Percentiles rank a stretch among this genome's conserved stretches.
These are phyloP conservation scores for Dothidotthia symphoricarpi DNA, from an alignment of 2,329 filamentous ascomycete genomes.

Conservation along the genomic window DNA sequence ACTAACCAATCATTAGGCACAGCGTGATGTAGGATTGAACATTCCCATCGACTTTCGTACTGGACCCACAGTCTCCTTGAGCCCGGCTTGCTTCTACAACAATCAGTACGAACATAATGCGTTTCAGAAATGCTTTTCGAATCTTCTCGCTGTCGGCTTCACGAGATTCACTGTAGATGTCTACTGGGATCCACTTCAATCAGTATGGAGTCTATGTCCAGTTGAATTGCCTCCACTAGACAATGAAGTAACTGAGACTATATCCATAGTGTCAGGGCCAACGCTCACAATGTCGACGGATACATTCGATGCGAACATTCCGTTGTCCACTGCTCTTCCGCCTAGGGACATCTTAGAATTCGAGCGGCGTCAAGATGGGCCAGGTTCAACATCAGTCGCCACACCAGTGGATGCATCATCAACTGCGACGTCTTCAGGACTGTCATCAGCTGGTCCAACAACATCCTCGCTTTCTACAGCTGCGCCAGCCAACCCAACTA, in stretches of 20 bases:
- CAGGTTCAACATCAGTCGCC: constrained; percentile 3
- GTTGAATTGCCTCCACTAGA: constrained; percentile 48
- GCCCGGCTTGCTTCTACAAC: constrained; percentile 58
- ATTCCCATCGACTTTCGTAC: constrained; percentile 65
- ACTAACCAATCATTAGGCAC: constrained; percentile 48
- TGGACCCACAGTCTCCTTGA: constrained; percentile 56
- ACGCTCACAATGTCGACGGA: constrained; percentile 17
- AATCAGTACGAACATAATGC: constrained; percentile 54
- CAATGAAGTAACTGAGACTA: constrained; percentile 4
- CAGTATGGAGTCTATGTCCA: constrained; percentile 61
- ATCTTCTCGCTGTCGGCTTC: constrained; percentile 61
- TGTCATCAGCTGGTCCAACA: constrained; percentile 1
- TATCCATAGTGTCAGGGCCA: constrained; percentile 12
- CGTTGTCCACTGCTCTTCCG: constrained; percentile 10
- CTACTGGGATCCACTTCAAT: constrained; percentile 60
- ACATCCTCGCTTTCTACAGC: constrained; percentile 8
- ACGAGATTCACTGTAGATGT: constrained; percentile 59
- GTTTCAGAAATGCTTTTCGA: constrained; percentile 59
- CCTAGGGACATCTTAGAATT: constrained; percentile 3
- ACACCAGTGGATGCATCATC: constrained; percentile 1
- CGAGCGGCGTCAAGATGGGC: constrained; percentile 12
- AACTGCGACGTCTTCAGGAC: neutral
- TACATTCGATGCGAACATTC: constrained; percentile 16
- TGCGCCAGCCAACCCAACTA: constrained; percentile 10
- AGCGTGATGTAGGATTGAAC: constrained; percentile 59